These are phyloP conservation scores for Crepidotus variabilis DNA, from an alignment of 768 basidiomycete genomes.

Conservation along the genomic window DNA sequence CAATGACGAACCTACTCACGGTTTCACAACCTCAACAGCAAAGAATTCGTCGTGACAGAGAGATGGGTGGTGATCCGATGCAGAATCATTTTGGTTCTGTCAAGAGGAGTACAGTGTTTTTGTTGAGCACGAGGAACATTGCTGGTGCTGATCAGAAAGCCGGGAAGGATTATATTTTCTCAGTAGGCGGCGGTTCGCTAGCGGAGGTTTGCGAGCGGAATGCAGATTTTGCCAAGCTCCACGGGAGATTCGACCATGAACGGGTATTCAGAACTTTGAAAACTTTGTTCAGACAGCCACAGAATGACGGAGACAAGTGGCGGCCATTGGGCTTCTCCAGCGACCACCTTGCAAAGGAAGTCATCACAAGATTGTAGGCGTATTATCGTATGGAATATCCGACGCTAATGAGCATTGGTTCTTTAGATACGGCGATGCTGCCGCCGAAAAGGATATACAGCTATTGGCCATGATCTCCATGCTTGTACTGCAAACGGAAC, in stretches of 20 bases:
- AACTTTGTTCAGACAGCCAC: slow-evolving; percentile 37
- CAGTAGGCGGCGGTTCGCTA: slow-evolving; percentile 30
- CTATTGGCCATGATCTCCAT: slow-evolving; percentile 77
- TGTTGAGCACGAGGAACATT: slow-evolving; percentile 49
- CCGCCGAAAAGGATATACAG: slow-evolving; percentile 63
- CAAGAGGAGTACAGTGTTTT: slow-evolving; percentile 55
- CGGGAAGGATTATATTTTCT: slow-evolving; percentile 61
- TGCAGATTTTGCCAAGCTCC: slow-evolving; percentile 50
- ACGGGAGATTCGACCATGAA: slow-evolving; percentile 68
- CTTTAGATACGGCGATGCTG: slow-evolving; percentile 40
- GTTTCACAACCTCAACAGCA: slow-evolving; percentile 45
- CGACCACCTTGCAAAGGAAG: slow-evolving; percentile 29
- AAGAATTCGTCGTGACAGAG: slow-evolving; percentile 36
- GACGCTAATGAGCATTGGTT: no score
- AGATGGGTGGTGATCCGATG: slow-evolving; percentile 29
- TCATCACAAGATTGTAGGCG: slow-evolving; percentile 47
- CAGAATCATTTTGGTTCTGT: slow-evolving; percentile 38
- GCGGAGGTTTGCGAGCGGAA: slow-evolving; percentile 55
- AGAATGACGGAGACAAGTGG: slow-evolving; percentile 12
- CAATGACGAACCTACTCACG: slow-evolving; percentile 75
- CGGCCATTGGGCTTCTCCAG: slow-evolving; percentile 20
- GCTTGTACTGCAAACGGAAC: slow-evolving; percentile 54
- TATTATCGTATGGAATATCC: neutral
- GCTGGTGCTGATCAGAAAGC: slow-evolving; percentile 51
- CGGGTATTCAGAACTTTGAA: slow-evolving; percentile 57